These are phyloP conservation scores for Sarocladiaceae sp. DNA, from an alignment of 2,329 filamentous ascomycete species.

Conservation along the genomic window DNA sequence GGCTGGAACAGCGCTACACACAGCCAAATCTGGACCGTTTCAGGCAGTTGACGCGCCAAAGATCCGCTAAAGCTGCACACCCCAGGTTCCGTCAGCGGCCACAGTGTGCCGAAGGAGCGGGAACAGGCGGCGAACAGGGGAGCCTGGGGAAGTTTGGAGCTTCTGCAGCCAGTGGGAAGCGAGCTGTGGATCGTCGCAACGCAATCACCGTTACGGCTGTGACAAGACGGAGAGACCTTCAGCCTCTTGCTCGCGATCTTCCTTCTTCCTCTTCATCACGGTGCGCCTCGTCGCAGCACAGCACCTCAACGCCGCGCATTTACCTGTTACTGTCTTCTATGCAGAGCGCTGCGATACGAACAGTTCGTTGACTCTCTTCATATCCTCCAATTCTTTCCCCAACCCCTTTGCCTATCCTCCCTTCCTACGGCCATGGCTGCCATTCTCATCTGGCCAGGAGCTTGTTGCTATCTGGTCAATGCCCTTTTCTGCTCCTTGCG, in stretches of 20 bases:
- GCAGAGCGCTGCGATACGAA: slow-evolving; percentile 15
- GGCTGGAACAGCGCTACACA: neutral
- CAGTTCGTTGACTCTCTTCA: slow-evolving; percentile 26
- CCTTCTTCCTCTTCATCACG: slow-evolving; percentile 7
- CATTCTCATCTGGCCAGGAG: slow-evolving; percentile 7
- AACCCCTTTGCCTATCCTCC: slow-evolving; percentile 13
- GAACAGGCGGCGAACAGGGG: neutral
- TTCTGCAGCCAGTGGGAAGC: no score
- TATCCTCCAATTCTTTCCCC: slow-evolving; percentile 14
- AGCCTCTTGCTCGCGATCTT: neutral
- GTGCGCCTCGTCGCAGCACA: slow-evolving; percentile 9
- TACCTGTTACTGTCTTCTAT: neutral
- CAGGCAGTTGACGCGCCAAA: neutral
- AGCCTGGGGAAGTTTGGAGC: neutral
- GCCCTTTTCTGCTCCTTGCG: slow-evolving; percentile 23
- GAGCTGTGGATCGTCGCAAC: no score
- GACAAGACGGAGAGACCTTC: neutral
- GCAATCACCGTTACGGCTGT: no score
- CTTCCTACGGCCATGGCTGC: slow-evolving; percentile 11
- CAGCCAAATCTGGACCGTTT: neutral
- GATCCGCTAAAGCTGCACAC: neutral
- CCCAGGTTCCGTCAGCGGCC: slow-evolving; percentile 3
- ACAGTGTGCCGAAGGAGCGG: neutral
- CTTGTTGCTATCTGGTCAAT: slow-evolving; percentile 16
- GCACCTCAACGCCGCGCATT: slow-evolving; percentile 7